These are phyloP conservation scores for Penicillium italicum DNA, from an alignment of 2,329 filamentous ascomycete genomes.

Conservation along the genomic window DNA sequence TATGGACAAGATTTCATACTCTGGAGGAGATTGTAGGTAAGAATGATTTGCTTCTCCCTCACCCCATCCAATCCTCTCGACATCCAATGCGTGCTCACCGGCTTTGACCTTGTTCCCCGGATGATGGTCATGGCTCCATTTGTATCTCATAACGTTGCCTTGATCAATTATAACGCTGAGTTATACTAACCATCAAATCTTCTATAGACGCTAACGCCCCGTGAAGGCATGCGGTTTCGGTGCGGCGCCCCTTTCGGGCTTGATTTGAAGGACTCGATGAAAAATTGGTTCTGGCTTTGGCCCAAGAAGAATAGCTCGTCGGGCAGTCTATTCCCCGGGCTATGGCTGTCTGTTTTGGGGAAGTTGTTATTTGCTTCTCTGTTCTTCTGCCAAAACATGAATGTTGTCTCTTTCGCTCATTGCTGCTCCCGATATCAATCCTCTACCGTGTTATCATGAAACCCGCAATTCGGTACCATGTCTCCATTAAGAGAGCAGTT, in stretches of 20 bases:
- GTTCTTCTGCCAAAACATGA: neutral
- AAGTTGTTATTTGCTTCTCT: neutral
- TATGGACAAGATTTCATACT: neutral
- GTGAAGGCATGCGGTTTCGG: neutral
- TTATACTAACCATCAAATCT: neutral
- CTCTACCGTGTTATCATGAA: neutral
- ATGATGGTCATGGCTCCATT: neutral
- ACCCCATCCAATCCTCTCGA: neutral
- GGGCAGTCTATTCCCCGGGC: neutral
- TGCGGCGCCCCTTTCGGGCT: neutral
- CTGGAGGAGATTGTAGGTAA: neutral
- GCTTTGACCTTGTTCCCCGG: neutral
- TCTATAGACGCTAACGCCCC: neutral
- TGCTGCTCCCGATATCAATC: neutral
- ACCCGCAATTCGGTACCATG: neutral
- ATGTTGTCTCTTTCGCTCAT: neutral
- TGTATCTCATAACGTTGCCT: neutral
- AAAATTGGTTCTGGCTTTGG: neutral
- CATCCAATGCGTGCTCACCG: too few relatives aligned
- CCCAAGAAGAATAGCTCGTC: neutral
- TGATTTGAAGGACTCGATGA: neutral
- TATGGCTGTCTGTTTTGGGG: neutral
- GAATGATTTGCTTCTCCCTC: neutral
- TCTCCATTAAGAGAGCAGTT: neutral
- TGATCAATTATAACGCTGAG: neutral